Evolutionary conservation across 2,329 filamentous ascomycete species (phyloP).

Genomic region (Dothistroma septosporum): DNA sequence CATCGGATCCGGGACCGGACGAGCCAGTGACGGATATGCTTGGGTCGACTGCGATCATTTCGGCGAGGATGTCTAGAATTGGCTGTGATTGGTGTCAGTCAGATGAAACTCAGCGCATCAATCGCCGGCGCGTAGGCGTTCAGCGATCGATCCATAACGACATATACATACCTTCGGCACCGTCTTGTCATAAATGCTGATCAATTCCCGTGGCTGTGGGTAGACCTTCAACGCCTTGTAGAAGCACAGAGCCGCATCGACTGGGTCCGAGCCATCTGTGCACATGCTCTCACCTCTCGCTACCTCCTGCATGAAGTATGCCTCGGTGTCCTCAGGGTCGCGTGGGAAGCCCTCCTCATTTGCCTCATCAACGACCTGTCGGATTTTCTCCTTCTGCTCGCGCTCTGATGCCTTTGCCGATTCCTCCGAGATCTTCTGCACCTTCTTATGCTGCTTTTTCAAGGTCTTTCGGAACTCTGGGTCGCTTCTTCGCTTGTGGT

Average conservation of each 20-base stretch:
- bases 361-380: conserved; percentile 69
- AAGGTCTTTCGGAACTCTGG: conserved; percentile 59
- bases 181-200: conserved; percentile 97
- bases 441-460: conserved; percentile 71
- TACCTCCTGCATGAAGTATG: conserved; percentile 95
- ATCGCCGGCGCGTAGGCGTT: not conserved
- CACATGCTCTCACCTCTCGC: conserved; percentile 80
- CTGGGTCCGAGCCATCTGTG: conserved; percentile 69
- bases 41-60: conserved; percentile 94
- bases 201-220: conserved; percentile 85
- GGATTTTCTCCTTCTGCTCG: conserved; percentile 69
- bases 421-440: conserved; percentile 68
- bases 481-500: conserved; percentile 61
- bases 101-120: not conserved
- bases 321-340: conserved; percentile 88
- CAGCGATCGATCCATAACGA: not conserved
- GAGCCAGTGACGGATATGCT: conserved; percentile 42
- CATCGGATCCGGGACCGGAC: conserved; percentile 20
- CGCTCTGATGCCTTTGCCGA: conserved; percentile 62
- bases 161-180: conserved; percentile 73
- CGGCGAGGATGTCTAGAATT: conserved; percentile 89
- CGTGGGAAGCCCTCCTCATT: conserved; percentile 88
- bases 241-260: conserved; percentile 90
- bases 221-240: conserved; percentile 99
- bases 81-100: conserved; percentile 51